Percentiles rank a stretch among this genome's conserved stretches.
These are phyloP conservation scores for Linanthus parryae DNA, from an alignment of 148 eudicot species.

Conservation along the genomic window DNA sequence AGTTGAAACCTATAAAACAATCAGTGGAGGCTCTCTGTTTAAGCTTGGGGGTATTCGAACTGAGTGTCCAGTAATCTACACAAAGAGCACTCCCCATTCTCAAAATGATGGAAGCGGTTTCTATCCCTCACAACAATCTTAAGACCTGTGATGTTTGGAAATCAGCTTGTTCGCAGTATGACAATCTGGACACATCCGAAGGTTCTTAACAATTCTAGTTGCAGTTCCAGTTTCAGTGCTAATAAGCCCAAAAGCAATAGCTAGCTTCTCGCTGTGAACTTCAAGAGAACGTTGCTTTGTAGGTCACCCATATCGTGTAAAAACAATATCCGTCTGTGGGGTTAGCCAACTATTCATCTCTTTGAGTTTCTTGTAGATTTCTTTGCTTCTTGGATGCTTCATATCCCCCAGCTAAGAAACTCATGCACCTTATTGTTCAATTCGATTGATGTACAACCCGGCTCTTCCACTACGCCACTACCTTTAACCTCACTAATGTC, in stretches of 20 bases:
- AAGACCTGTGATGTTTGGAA: constrained; percentile 54
- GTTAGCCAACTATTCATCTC: constrained; percentile 30
- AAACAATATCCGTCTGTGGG: constrained; percentile 40
- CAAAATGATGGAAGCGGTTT: too few relatives aligned
- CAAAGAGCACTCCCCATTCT: too few relatives aligned
- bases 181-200: constrained; percentile 67
- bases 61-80: too few relatives aligned
- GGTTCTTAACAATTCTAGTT: constrained; percentile 63
- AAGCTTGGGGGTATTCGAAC: too few relatives aligned
- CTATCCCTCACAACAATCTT: constrained; percentile 55
- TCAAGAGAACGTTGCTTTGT: constrained; percentile 39
- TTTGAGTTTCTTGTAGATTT: too few relatives aligned
- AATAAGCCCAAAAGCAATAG: too few relatives aligned
- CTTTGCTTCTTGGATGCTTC: too few relatives aligned
- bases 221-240: constrained; percentile 53
- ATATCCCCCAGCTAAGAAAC: constrained; percentile 72
- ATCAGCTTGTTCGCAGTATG: constrained; percentile 58
- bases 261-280: too few relatives aligned
- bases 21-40: too few relatives aligned
- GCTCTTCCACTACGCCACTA: constrained; percentile 43
- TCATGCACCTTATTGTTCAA: constrained; percentile 54
- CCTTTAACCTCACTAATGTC: constrained; percentile 48
- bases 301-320: constrained; percentile 38
- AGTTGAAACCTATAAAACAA: too few relatives aligned
- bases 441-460: too few relatives aligned